These are phyloP conservation scores for Avena atlantica DNA, from an alignment of 176 grass and related monocot species.

Conservation along the genomic window DNA sequence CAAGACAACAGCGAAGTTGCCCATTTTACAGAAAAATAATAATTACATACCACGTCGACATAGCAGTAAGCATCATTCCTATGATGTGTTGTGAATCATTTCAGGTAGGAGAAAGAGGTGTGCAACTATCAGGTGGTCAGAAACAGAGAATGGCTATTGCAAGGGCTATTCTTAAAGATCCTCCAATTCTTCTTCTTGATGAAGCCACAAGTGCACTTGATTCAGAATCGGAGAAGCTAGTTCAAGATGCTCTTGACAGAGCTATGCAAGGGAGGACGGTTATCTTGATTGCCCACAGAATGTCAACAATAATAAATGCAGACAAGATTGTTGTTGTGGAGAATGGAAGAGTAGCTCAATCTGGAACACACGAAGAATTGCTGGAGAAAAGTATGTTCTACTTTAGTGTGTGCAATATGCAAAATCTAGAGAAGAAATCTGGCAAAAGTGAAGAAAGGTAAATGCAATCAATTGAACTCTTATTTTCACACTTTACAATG, in stretches of 20 bases:
- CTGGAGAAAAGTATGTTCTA: conserved; percentile 61
- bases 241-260: conserved; percentile 64
- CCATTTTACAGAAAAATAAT: background rate
- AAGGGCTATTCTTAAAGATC: background rate
- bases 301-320: conserved; percentile 63
- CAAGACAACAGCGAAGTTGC: background rate
- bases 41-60: background rate
- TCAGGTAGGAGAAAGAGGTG: background rate
- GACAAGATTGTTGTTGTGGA: conserved; percentile 69
- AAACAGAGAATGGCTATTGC: background rate
- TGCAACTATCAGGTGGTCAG: background rate
- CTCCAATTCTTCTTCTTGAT: conserved; percentile 1
- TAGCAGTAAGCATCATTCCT: background rate
- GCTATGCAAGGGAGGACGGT: conserved; percentile 68
- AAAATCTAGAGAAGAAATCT: conserved; percentile 50
- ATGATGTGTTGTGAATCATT: background rate
- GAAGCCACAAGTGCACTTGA: background rate
- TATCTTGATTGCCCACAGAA: conserved; percentile 68
- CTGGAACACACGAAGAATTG: conserved; percentile 58
- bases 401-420: conserved; percentile 54
- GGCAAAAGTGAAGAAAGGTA: conserved; percentile 53
- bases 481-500: conserved; percentile 27
- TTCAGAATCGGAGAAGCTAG: conserved; percentile 49
- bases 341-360: conserved; percentile 59
- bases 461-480: conserved; percentile 19